Conservation (phyloP, 2,329 filamentous ascomycete species). For the Ophiostoma novo-ulmi region DNA sequence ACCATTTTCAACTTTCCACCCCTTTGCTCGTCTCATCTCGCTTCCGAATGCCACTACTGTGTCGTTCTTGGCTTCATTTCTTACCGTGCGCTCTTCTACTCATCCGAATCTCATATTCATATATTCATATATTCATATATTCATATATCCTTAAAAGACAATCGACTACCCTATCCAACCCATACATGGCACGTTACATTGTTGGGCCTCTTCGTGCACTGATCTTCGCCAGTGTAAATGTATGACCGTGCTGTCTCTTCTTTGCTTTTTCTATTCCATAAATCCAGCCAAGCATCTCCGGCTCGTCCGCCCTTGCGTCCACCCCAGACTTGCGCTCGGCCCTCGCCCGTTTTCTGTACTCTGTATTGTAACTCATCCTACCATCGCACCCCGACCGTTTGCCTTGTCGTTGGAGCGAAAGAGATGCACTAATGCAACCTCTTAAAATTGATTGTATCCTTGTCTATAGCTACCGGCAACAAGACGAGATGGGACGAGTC, state of each 20-base stretch:
- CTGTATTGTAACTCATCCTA: too few species aligned
- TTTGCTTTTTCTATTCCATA: neutral
- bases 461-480: neutral
- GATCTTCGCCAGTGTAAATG: neutral
- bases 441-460: neutral
- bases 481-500: neutral
- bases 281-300: neutral
- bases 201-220: neutral
- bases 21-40: neutral
- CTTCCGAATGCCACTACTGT: neutral
- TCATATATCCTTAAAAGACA: too few species aligned
- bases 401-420: neutral
- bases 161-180: too few species aligned
- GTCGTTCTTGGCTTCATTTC: neutral
- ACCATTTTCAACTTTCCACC: neutral
- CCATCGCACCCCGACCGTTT: neutral
- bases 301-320: neutral
- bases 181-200: neutral
- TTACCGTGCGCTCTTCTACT: neutral
- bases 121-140: too few species aligned
- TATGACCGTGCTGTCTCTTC: neutral
- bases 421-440: conserved; percentile 8
- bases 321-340: neutral
- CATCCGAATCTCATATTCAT: neutral
- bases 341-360: neutral